Conservation (phyloP, 2,329 filamentous ascomycete species). For the Aspergillus calidoustus region DNA sequence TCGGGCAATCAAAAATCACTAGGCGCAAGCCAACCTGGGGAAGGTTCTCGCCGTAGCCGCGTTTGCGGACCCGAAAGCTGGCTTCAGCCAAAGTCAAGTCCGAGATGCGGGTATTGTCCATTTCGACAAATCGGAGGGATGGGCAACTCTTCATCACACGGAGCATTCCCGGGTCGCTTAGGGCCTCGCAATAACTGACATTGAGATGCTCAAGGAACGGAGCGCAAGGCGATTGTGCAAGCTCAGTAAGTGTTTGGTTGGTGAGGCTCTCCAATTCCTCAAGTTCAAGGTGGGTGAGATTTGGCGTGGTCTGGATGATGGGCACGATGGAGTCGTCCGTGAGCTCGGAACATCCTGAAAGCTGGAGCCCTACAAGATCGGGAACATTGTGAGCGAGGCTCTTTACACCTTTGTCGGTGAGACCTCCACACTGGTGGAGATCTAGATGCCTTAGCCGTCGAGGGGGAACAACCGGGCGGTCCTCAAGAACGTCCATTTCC, state of each 20-base stretch:
- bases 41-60: conserved; percentile 56
- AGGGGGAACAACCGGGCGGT: conserved; percentile 73
- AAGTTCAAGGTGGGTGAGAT: conserved; percentile 83
- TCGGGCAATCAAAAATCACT: conserved; percentile 87
- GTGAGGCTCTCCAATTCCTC: conserved; percentile 82
- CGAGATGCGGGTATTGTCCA: conserved; percentile 92
- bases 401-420: conserved; percentile 75
- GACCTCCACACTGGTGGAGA: conserved; percentile 73
- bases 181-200: conserved; percentile 84
- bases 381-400: conserved; percentile 76
- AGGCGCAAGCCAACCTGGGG: conserved; percentile 71
- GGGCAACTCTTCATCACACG: conserved; percentile 78
- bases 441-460: conserved; percentile 84
- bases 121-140: conserved; percentile 71
- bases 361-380: conserved; percentile 77
- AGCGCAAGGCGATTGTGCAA: conserved; percentile 78
- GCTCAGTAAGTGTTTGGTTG: conserved; percentile 72
- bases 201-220: conserved; percentile 76
- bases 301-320: conserved; percentile 74
- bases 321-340: conserved; percentile 74
- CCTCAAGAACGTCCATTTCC: conserved; percentile 79
- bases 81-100: conserved; percentile 86
- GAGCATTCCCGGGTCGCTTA: conserved; percentile 83
- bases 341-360: conserved; percentile 76
- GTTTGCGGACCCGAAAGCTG: conserved; percentile 74